phyloP scores from a whole-genome alignment of 2,329 filamentous ascomycete species.

The Ascochyta pisi region DNA sequence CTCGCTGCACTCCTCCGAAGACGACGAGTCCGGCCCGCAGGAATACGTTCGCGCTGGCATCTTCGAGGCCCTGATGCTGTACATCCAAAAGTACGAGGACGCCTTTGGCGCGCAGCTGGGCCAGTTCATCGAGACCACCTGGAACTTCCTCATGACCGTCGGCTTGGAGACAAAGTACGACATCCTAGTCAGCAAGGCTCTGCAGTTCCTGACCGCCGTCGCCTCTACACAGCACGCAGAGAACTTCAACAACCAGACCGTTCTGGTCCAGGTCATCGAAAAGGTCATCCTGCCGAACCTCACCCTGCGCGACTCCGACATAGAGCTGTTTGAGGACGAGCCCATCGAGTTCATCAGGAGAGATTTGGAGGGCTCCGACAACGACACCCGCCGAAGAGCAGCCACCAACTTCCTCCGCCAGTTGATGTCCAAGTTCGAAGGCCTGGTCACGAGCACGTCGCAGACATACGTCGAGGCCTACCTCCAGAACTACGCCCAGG shows the following conservation, averaged over 20 bases:
- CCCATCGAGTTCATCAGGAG: slow-evolving; percentile 97
- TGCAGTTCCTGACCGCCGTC: slow-evolving; percentile 93
- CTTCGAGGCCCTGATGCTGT: slow-evolving; percentile 87
- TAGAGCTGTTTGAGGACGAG: slow-evolving; percentile 97
- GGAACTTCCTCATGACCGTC: slow-evolving; percentile 86
- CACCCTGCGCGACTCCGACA: slow-evolving; percentile 86
- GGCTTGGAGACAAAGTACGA: slow-evolving; percentile 93
- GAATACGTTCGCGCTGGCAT: slow-evolving; percentile 93
- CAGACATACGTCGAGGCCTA: slow-evolving; percentile 87
- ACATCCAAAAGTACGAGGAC: slow-evolving; percentile 94
- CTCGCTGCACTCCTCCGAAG: slow-evolving; percentile 83
- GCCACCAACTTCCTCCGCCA: slow-evolving; percentile 93
- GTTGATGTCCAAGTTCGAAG: slow-evolving; percentile 87
- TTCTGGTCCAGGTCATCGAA: slow-evolving; percentile 86
- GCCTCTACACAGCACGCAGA: slow-evolving; percentile 78
- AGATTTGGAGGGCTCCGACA: slow-evolving; percentile 95
- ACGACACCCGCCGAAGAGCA: slow-evolving; percentile 87
- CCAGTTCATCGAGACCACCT: slow-evolving; percentile 87
- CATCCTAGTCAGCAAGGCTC: slow-evolving; percentile 87
- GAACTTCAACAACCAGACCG: slow-evolving; percentile 82
- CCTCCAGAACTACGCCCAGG: slow-evolving; percentile 74
- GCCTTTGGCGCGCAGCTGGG: slow-evolving; percentile 82
- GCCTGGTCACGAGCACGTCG: slow-evolving; percentile 84
- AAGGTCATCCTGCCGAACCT: slow-evolving; percentile 96
- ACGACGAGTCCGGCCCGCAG: slow-evolving; percentile 82